Evolutionary conservation across 208 protist species (phyloP), one percentile per base, ranked within the genome.

Genomic region (Crithidia acanthocephali): DNA sequence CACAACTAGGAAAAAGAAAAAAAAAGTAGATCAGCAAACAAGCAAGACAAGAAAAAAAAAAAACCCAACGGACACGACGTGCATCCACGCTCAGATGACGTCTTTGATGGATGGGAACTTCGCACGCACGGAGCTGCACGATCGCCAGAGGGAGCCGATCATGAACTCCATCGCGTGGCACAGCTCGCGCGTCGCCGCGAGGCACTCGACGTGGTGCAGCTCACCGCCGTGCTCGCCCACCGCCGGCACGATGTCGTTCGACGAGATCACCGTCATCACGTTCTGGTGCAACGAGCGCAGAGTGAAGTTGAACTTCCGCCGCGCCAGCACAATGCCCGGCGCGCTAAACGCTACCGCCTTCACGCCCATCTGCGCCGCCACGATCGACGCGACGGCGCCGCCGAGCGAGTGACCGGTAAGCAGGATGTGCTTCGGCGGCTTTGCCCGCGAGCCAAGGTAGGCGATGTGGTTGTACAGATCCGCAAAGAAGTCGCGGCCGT

Each of bases 121-220:
- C 18, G 74, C 57, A n/a, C 87, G 87, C 52, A 92, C 61, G 16
- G 80, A 82, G 42, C 75, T 79, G 70, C 90, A 95, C 23, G 85
- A 85, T 13, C 81, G 84, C 85, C 90, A 95, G 27, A 95, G 76
- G 4, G 83, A 78, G 59, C 85, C 87, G 18, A 92, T 79, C 25
- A 90, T 80, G 74, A 86, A 91, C 68, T 95, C 85, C 79, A 92
- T 86, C 22, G 90, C 90, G 53, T 95, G 90, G 73, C 90, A 95
- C 45, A 90, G 72, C 68, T 95, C 90, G 9, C 79, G 80, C 25
- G 78, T 86, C 59, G 52, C 61, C n/a, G 85, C 82, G 3, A 90
- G 68, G 58, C 90, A 95, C 63, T 92, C 81, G 16, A 92, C 61
- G 63, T 91, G 83, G 50, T 93, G 90, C 69, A 93, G 68, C 78